These are phyloP conservation scores for Sarcocystis neurona DNA, from an alignment of 169 alveolate species.

Conservation along the genomic window DNA sequence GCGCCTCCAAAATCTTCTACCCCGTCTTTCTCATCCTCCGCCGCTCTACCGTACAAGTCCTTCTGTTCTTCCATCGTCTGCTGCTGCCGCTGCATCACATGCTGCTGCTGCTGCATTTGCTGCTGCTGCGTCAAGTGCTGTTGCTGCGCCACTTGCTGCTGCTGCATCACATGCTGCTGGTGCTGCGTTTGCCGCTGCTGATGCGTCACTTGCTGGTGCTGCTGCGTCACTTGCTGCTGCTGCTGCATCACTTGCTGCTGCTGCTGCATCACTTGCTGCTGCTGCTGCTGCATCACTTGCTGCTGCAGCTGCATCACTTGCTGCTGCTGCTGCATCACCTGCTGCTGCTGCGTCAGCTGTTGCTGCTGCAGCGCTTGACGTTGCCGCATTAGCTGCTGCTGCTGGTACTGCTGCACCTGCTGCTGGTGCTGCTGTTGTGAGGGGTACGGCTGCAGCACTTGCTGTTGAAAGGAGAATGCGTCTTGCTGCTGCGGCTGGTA, in stretches of 20 bases:
- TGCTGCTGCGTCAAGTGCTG: no score
- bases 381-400: neutral
- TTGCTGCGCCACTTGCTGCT: no score
- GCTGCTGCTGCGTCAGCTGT: neutral
- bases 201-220: no score
- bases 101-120: no score
- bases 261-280: neutral
- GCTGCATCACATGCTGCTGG: neutral
- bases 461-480: neutral
- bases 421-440: neutral
- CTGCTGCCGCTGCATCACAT: no score
- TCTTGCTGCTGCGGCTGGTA: neutral
- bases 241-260: neutral
- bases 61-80: no score
- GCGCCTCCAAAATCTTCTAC: no score
- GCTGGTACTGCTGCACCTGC: no score
- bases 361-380: neutral
- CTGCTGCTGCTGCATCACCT: neutral
- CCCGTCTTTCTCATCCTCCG: no score
- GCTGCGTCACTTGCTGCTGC: neutral
- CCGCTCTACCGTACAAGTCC: no score
- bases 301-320: neutral
- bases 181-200: no score
- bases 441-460: neutral
- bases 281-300: neutral